Conservation (phyloP, 1,139 yeast genomes). For the Debaryomyces fabryi region DNA sequence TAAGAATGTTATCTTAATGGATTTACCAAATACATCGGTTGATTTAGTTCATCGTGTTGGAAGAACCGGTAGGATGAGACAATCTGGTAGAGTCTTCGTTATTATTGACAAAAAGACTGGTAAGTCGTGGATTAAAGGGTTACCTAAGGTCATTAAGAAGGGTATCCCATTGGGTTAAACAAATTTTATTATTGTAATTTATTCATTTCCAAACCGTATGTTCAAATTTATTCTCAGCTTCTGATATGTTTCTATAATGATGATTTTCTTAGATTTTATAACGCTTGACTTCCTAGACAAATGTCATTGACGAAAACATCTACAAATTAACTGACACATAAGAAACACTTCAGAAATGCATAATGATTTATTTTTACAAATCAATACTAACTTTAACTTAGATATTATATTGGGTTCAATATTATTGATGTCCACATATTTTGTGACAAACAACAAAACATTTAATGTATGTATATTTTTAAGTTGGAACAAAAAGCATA, state of each 20-base stretch:
- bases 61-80: constrained; percentile 91
- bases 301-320: constrained; percentile 10
- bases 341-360: background rate
- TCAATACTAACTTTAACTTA: background rate
- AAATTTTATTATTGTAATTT: constrained; percentile 3
- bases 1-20: constrained; percentile 80
- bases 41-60: constrained; percentile 93
- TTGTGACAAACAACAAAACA: background rate
- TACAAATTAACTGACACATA: constrained; percentile 5
- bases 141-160: constrained; percentile 69
- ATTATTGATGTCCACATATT: background rate
- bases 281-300: constrained; percentile 13
- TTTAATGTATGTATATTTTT: constrained; percentile 8
- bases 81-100: constrained; percentile 83
- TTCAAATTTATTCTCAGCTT: constrained; percentile 4
- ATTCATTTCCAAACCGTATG: constrained; percentile 1
- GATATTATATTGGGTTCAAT: background rate
- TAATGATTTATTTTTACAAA: background rate
- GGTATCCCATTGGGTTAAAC: constrained; percentile 44
- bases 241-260: constrained; percentile 4
- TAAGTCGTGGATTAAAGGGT: constrained; percentile 81
- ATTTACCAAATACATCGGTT: constrained; percentile 80
- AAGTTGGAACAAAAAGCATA: constrained; percentile 4
- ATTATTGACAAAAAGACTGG: constrained; percentile 66
- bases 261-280: constrained; percentile 10